Percentiles rank a stretch among this genome's conserved stretches.
phyloP scores from a whole-genome alignment of 768 basidiomycete genomes.

The Cyclocybe aegerita region DNA sequence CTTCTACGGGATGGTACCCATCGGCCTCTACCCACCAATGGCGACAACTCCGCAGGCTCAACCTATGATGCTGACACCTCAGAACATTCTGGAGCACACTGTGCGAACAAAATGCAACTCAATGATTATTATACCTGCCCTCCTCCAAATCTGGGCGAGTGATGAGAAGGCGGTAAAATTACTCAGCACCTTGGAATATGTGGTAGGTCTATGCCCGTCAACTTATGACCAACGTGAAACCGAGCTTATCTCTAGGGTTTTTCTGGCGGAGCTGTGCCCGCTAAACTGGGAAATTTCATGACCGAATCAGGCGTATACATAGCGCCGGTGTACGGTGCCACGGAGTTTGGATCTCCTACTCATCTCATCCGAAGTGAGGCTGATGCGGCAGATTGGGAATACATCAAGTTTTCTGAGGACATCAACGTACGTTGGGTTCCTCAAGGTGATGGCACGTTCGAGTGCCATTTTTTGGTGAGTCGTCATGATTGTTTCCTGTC shows the following conservation, averaged over 20 bases:
- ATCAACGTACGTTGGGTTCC: slow-evolving; percentile 30
- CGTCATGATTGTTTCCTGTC: neutral
- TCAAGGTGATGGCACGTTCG: slow-evolving; percentile 37
- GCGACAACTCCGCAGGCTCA: slow-evolving; percentile 28
- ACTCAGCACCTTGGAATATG: slow-evolving; percentile 20
- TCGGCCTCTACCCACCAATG: slow-evolving; percentile 16
- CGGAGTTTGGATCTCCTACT: slow-evolving; percentile 30
- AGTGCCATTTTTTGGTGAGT: slow-evolving; percentile 36
- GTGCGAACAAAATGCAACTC: slow-evolving; percentile 23
- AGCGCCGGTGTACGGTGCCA: slow-evolving; percentile 21
- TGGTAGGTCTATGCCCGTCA: slow-evolving; percentile 14
- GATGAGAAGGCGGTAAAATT: slow-evolving; percentile 23
- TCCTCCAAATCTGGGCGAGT: slow-evolving; percentile 38
- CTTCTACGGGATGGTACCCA: slow-evolving; percentile 15
- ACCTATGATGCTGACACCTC: slow-evolving; percentile 33
- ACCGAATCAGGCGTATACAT: slow-evolving; percentile 33
- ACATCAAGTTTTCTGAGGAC: slow-evolving; percentile 26
- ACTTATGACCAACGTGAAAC: neutral
- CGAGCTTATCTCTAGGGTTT: slow-evolving; percentile 22
- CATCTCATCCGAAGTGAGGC: slow-evolving; percentile 11
- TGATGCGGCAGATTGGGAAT: slow-evolving; percentile 28
- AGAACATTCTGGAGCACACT: slow-evolving; percentile 32
- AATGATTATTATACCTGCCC: slow-evolving; percentile 35
- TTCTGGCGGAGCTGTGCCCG: slow-evolving; percentile 36
- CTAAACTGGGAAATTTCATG: slow-evolving; percentile 33